Conservation (phyloP, 352 stramenopile species). For the Phytophthora tentaculata region DNA sequence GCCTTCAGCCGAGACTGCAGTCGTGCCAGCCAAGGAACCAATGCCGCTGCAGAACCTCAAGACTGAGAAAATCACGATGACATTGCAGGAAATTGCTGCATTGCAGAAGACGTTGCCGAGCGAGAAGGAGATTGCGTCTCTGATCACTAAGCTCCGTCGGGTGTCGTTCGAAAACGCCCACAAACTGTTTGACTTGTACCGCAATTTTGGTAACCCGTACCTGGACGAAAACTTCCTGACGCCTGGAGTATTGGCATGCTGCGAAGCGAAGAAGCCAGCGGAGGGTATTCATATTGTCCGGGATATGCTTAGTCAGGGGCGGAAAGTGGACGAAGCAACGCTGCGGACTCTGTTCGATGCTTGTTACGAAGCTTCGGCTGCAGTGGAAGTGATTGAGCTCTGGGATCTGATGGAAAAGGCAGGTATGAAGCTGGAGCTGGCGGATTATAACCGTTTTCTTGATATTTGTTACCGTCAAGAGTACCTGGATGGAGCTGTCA, state of each 20-base stretch:
- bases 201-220: slow-evolving; percentile 86
- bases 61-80: slow-evolving; percentile 76
- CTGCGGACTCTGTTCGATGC: slow-evolving; percentile 74
- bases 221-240: slow-evolving; percentile 85
- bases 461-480: slow-evolving; percentile 82
- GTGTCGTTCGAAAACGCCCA: slow-evolving; percentile 82
- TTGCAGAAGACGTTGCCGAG: slow-evolving; percentile 80
- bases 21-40: slow-evolving; percentile 28
- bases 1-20: slow-evolving; percentile 14
- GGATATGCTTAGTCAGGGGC: slow-evolving; percentile 85
- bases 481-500: slow-evolving; percentile 80
- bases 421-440: slow-evolving; percentile 56
- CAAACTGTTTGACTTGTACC: slow-evolving; percentile 85
- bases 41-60: slow-evolving; percentile 44
- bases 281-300: slow-evolving; percentile 81
- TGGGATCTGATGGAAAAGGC: slow-evolving; percentile 76
- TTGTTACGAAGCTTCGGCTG: slow-evolving; percentile 72
- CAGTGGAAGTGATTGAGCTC: slow-evolving; percentile 67
- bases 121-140: slow-evolving; percentile 61
- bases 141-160: slow-evolving; percentile 65
- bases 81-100: slow-evolving; percentile 72
- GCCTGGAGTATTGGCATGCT: slow-evolving; percentile 80
- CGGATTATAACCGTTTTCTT: slow-evolving; percentile 73
- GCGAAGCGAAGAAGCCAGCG: slow-evolving; percentile 72
- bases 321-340: slow-evolving; percentile 81